These are phyloP conservation scores for Ceratocystis lukuohia DNA, from an alignment of 2,329 filamentous ascomycete species.

Conservation along the genomic window DNA sequence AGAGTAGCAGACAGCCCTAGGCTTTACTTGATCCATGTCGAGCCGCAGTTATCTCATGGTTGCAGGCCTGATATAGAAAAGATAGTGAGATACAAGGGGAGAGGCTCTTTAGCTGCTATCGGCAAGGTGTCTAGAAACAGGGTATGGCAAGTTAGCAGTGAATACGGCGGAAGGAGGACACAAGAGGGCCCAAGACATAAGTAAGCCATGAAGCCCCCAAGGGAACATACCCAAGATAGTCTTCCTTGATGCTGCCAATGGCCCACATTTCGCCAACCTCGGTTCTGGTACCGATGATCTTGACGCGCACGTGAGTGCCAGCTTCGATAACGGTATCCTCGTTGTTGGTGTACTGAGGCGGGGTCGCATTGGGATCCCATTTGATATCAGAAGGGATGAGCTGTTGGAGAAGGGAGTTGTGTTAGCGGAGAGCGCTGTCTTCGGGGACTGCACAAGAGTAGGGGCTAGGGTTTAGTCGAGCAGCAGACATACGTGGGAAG, in stretches of 20 bases:
- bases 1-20: neutral
- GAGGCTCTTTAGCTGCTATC: conserved; percentile 12
- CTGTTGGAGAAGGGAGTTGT: conserved; percentile 32
- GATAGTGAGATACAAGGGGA: neutral
- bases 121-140: conserved; percentile 15
- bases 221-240: conserved; percentile 48
- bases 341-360: conserved; percentile 93
- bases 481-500: conserved; percentile 53
- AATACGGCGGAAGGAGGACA: neutral
- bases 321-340: conserved; percentile 89
- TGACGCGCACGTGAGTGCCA: conserved; percentile 82
- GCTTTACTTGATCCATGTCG: neutral
- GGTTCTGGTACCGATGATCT: conserved; percentile 84
- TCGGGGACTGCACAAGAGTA: neutral
- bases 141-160: neutral
- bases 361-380: conserved; percentile 89
- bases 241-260: conserved; percentile 90
- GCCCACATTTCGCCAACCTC: conserved; percentile 94
- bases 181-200: neutral
- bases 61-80: neutral
- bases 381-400: conserved; percentile 85
- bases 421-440: conserved; percentile 22
- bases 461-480: neutral
- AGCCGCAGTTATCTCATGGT: neutral
- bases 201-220: no score